Base-by-base conservation (phyloP, 441 rosid species). In the Populus hybrid region DNA sequence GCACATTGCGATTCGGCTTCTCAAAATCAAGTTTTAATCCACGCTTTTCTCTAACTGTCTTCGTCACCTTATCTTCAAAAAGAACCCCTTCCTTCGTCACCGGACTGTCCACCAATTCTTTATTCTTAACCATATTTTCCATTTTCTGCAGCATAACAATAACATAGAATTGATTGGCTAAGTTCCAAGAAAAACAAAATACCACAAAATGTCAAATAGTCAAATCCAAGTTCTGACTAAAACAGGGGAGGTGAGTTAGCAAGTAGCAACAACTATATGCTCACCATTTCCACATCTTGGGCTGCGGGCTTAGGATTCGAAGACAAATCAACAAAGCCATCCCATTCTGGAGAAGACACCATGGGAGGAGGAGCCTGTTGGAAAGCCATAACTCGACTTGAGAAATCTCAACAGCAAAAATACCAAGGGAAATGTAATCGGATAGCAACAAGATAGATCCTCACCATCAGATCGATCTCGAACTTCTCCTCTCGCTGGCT, bases 391-490 rank as follows among this genome's bases (percentile, higher is more conserved):
- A 61, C 18, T 11, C 68, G 75, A 35, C 69, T 40, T 75, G 73
- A 7, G 68, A 67, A 81, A 68, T 10, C 35, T 56, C 18, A 23
- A 68, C n/a, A 72, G 74, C 77, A 70, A 80, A 40, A 83, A 68
- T 72, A 74, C 74, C 10, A 23, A 67, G 18, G 33, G 76, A 76
- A 83, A 79, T 64, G 75, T 33, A 28, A 78, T 53, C 40, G 23
- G 76, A 82, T 72, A 64, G 75, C 64, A 18, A 73, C 29, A 79
- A 61, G 42, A 72, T 26, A 68, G 26, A 76, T 76, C 79, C 87
- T 76, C 80, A 92, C 97, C 97, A 92, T 94, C 89, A 92, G 92
- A 92, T 94, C 98, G 85, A 92, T 90, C 86, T 87, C 90, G 69
- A 89, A 88, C 86, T 86, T 92, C 82, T 85, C 90, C 23, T 86